phyloP scores from a whole-genome alignment of 1,284 basidiomycete genomes.

The Ganoderma sinense region DNA sequence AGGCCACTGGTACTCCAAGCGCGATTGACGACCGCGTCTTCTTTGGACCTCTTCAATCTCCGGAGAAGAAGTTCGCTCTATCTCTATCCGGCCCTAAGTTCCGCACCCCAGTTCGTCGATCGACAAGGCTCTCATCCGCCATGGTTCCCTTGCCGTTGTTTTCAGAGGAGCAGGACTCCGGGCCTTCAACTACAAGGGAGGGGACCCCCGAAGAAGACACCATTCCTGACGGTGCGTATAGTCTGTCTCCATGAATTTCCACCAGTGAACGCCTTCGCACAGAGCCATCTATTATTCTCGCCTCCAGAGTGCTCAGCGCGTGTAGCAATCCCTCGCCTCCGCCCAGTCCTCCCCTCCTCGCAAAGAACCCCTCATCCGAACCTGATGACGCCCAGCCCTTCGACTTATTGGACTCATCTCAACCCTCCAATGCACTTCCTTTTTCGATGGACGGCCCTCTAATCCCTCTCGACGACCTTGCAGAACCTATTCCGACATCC shows the following conservation, averaged over 20 bases:
- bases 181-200: constrained; percentile 23
- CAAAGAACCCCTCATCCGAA: constrained; percentile 1
- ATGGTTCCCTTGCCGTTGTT: constrained; percentile 41
- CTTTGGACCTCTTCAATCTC: constrained; percentile 62
- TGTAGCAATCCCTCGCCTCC: constrained; percentile 81
- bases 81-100: constrained; percentile 42
- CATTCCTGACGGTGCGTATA: constrained; percentile 40
- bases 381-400: constrained; percentile 17
- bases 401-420: constrained; percentile 6
- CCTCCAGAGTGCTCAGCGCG: constrained; percentile 67
- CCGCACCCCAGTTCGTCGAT: constrained; percentile 56
- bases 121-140: constrained; percentile 52
- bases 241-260: not conserved
- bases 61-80: constrained; percentile 55
- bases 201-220: constrained; percentile 35
- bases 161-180: constrained; percentile 38
- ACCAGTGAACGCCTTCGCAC: constrained; percentile 7
- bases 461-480: constrained; percentile 15
- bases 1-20: constrained; percentile 35
- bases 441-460: not conserved
- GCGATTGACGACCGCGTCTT: constrained; percentile 46
- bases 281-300: constrained; percentile 75
- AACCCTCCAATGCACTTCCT: not conserved
- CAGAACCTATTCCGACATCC: constrained; percentile 10
- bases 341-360: constrained; percentile 44